Percentiles rank a stretch among this genome's conserved stretches.
Conservation (phyloP, 306 rosid genomes). For the Myrica gale region DNA sequence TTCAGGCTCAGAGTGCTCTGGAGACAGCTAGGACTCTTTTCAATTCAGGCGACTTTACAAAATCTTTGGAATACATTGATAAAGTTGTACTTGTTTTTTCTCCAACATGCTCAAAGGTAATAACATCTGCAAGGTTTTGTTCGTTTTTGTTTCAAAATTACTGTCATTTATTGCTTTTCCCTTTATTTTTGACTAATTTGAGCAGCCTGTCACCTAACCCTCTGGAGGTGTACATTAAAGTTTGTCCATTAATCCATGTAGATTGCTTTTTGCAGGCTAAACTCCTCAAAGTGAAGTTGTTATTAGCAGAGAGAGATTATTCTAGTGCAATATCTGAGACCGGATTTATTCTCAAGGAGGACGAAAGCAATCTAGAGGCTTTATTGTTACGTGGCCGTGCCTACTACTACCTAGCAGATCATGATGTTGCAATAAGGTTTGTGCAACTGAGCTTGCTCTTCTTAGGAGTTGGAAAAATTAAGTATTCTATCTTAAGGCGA, state of each 20-base stretch:
- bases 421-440: constrained; percentile 91
- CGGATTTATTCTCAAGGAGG: constrained; percentile 82
- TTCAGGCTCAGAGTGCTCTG: constrained; percentile 80
- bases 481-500: constrained; percentile 5
- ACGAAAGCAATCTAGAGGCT: constrained; percentile 82
- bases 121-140: background rate
- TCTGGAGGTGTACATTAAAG: constrained; percentile 20
- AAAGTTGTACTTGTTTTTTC: constrained; percentile 97
- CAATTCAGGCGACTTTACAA: constrained; percentile 56
- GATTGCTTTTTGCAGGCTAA: constrained; percentile 70
- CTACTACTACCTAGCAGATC: constrained; percentile 96
- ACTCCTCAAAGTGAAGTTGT: constrained; percentile 66
- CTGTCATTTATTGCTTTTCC: constrained; percentile 16
- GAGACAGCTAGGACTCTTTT: constrained; percentile 70
- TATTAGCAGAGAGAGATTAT: constrained; percentile 75
- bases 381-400: constrained; percentile 89
- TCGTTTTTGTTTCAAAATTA: background rate
- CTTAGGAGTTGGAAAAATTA: background rate
- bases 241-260: constrained; percentile 20
- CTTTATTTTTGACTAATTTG: constrained; percentile 12
- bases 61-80: constrained; percentile 82
- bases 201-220: constrained; percentile 18
- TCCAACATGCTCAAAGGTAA: constrained; percentile 81
- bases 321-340: constrained; percentile 76
- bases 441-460: constrained; percentile 20